Percentiles rank a stretch among this genome's conserved stretches.
Evolutionary conservation across 2,329 filamentous ascomycete genomes (phyloP).

Genomic region (Domatiomyces catenatus): DNA sequence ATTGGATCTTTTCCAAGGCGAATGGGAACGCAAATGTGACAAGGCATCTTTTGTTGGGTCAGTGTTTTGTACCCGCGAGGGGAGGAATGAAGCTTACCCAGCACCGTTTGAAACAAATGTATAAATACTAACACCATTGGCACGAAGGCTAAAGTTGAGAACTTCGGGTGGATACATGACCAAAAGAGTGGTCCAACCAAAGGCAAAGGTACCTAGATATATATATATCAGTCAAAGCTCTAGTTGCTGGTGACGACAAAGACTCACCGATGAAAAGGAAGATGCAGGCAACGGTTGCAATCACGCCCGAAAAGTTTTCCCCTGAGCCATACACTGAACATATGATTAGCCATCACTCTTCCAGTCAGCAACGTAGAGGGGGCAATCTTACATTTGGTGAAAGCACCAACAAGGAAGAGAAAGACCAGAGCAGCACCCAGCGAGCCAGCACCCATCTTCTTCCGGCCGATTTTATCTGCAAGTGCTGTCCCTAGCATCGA

Average conservation of each 20-base stretch:
- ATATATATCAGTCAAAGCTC: background rate
- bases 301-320: slow-evolving; percentile 26
- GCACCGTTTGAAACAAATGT: slow-evolving; percentile 18
- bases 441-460: slow-evolving; percentile 21
- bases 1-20: slow-evolving; percentile 29
- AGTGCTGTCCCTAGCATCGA: slow-evolving; percentile 31
- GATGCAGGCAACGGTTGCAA: slow-evolving; percentile 25
- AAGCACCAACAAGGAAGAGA: slow-evolving; percentile 37
- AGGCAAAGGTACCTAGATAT: slow-evolving; percentile 32
- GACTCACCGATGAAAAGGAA: slow-evolving; percentile 24
- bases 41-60: slow-evolving; percentile 19
- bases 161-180: slow-evolving; percentile 27
- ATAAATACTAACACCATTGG: slow-evolving; percentile 13
- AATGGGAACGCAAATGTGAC: slow-evolving; percentile 30
- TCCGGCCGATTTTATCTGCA: slow-evolving; percentile 30
- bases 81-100: slow-evolving; percentile 11
- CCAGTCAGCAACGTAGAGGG: no score
- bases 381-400: slow-evolving; percentile 26
- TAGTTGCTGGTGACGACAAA: slow-evolving; percentile 15
- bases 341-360: no score
- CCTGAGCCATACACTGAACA: slow-evolving; percentile 21
- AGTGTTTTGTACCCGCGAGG: slow-evolving; percentile 1
- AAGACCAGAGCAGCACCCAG: slow-evolving; percentile 27
- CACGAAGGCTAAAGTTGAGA: slow-evolving; percentile 21
- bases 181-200: slow-evolving; percentile 35